phyloP scores from a whole-genome alignment of 768 basidiomycete genomes.

The Asterophora parasitica region DNA sequence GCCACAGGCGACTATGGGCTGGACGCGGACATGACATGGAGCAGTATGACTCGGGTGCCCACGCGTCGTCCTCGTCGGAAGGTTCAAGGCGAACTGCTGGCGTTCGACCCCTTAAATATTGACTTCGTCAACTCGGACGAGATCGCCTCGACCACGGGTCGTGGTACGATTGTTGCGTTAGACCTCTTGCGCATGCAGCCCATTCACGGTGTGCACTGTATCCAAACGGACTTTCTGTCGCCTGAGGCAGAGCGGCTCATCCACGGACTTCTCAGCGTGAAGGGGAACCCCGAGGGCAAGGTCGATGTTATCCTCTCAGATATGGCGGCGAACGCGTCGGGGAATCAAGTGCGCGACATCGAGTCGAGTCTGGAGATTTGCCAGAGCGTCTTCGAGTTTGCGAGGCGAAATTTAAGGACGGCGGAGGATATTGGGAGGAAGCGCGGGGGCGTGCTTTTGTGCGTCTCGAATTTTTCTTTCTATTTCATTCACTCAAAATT shows the following conservation, averaged over 20 bases:
- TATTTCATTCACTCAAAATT: neutral
- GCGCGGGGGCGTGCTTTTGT: constrained; percentile 58
- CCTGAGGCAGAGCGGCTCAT: constrained; percentile 43
- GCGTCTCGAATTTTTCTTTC: constrained; percentile 19
- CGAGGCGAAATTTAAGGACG: constrained; percentile 44
- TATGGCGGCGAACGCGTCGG: constrained; percentile 81
- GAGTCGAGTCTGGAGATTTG: constrained; percentile 69
- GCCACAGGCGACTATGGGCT: too few species aligned
- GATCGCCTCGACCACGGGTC: neutral
- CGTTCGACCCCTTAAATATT: constrained; percentile 41
- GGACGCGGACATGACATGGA: neutral
- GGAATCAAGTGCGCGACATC: constrained; percentile 60
- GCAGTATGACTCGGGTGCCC: neutral
- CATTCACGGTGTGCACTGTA: constrained; percentile 65
- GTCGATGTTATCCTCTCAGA: constrained; percentile 85
- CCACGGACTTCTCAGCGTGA: constrained; percentile 24
- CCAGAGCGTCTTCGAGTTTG: constrained; percentile 66
- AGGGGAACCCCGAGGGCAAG: constrained; percentile 29
- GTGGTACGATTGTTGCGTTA: constrained; percentile 58
- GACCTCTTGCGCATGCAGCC: constrained; percentile 70
- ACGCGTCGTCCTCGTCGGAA: constrained; percentile 1
- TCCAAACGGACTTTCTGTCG: constrained; percentile 76
- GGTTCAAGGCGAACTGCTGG: constrained; percentile 11
- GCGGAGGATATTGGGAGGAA: constrained; percentile 36
- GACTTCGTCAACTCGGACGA: constrained; percentile 20